Conservation (phyloP, 192 early-diverging fungal species). For the Linnemannia schmuckeri region DNA sequence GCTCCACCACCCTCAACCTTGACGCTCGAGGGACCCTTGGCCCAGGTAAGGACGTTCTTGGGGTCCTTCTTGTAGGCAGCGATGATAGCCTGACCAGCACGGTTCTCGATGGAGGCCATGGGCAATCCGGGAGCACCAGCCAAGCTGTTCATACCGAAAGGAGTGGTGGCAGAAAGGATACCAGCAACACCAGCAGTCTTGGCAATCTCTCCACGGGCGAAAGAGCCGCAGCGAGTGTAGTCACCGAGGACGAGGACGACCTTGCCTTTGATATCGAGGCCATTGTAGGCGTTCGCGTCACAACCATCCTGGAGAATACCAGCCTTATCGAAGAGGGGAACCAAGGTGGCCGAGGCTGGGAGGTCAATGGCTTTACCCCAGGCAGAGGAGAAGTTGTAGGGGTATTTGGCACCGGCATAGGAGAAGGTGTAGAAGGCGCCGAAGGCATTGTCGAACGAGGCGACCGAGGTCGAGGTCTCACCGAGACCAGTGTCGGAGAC, state of each 20-base stretch:
- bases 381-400: slow-evolving; percentile 18
- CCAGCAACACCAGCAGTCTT: slow-evolving; percentile 17
- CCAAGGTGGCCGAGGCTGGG: slow-evolving; percentile 31
- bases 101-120: slow-evolving; percentile 36
- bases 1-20: slow-evolving; percentile 57
- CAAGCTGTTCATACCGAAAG: slow-evolving; percentile 41
- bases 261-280: slow-evolving; percentile 30
- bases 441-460: slow-evolving; percentile 65
- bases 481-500: slow-evolving; percentile 71
- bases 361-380: slow-evolving; percentile 47
- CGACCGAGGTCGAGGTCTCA: slow-evolving; percentile 67
- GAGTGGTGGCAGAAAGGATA: slow-evolving; percentile 35
- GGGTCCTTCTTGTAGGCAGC: slow-evolving; percentile 32
- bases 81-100: slow-evolving; percentile 48
- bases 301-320: slow-evolving; percentile 40
- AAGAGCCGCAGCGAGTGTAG: slow-evolving; percentile 28
- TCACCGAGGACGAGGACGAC: slow-evolving; percentile 34
- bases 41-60: slow-evolving; percentile 21
- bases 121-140: slow-evolving; percentile 34
- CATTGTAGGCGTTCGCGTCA: slow-evolving; percentile 4
- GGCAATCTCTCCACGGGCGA: slow-evolving; percentile 55
- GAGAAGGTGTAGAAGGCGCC: slow-evolving; percentile 35
- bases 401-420: slow-evolving; percentile 7
- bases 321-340: slow-evolving; percentile 38
- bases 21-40: slow-evolving; percentile 3